These are phyloP conservation scores for Xylaria sp. DNA, from an alignment of 495 filamentous ascomycete genomes.

Conservation along the genomic window DNA sequence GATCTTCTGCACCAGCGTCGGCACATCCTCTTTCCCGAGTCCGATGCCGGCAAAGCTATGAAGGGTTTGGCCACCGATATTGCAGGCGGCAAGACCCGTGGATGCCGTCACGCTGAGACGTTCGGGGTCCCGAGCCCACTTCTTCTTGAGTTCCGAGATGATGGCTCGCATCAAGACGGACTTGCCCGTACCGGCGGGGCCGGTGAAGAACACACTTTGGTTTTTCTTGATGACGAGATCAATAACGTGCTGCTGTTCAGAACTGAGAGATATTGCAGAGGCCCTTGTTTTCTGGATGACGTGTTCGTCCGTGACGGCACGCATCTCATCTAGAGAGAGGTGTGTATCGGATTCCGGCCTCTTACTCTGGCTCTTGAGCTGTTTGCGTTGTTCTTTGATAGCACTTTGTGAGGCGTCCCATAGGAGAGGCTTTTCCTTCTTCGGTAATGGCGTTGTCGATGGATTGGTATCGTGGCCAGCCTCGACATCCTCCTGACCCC, in stretches of 20 bases:
- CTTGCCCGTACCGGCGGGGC: conserved; percentile 96
- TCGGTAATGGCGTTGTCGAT: conserved; percentile 43
- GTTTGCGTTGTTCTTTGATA: conserved; percentile 81
- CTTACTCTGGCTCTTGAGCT: conserved; percentile 68
- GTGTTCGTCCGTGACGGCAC: conserved; percentile 47
- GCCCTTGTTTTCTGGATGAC: conserved; percentile 49
- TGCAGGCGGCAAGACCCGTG: conserved; percentile 94
- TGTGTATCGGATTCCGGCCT: conserved; percentile 41
- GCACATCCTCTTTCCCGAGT: conserved; percentile 85
- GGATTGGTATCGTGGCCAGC: conserved; percentile 41
- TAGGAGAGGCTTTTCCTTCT: conserved; percentile 47
- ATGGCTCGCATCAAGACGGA: conserved; percentile 93
- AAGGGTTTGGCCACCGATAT: conserved; percentile 92
- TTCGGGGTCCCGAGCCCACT: conserved; percentile 76
- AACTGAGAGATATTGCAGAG: conserved; percentile 74
- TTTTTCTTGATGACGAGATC: conserved; percentile 74
- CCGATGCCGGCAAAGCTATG: conserved; percentile 97
- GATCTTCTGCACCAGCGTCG: conserved; percentile 89
- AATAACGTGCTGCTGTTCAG: conserved; percentile 85
- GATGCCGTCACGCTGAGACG: conserved; percentile 92
- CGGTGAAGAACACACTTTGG: conserved; percentile 97
- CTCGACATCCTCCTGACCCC: conserved; percentile 26
- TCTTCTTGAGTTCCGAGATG: conserved; percentile 78
- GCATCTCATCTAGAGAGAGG: conserved; percentile 41
- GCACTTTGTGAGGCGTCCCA: conserved; percentile 88